Conservation (phyloP, 176 grass and related monocot species). For the Dactylis glomerata region DNA sequence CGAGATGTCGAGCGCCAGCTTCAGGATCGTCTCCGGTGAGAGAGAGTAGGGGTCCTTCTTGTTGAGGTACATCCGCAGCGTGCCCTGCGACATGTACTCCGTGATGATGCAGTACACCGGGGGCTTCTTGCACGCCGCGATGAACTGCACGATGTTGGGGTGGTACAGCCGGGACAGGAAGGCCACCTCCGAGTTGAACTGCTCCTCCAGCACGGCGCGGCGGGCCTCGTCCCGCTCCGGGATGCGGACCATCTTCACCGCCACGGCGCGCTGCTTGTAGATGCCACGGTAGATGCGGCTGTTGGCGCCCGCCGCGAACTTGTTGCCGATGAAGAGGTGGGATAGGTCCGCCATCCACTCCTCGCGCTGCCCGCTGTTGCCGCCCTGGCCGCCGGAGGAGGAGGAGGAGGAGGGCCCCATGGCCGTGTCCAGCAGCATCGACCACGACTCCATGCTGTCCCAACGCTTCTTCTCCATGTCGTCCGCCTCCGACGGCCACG, state of each 20-base stretch:
- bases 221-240: slow-evolving; percentile 89
- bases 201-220: slow-evolving; percentile 59
- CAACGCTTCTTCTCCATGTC: slow-evolving; percentile 98
- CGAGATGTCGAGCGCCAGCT: slow-evolving; percentile 89
- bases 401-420: background rate
- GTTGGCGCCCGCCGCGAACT: slow-evolving; percentile 92
- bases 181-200: slow-evolving; percentile 96
- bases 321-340: slow-evolving; percentile 95
- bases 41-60: slow-evolving; percentile 97
- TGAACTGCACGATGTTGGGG: slow-evolving; percentile 93
- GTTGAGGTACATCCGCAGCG: slow-evolving; percentile 96
- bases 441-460: slow-evolving; percentile 99
- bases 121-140: slow-evolving; percentile 91
- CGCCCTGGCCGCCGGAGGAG: slow-evolving; percentile 22
- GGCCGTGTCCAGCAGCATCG: slow-evolving; percentile 76
- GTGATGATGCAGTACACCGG: slow-evolving; percentile 99
- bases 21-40: slow-evolving; percentile 78
- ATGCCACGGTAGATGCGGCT: slow-evolving; percentile 97
- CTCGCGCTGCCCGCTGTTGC: slow-evolving; percentile 44
- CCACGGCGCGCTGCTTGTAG: slow-evolving; percentile 91
- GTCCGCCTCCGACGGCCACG: slow-evolving; percentile 53
- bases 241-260: slow-evolving; percentile 93
- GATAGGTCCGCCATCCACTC: slow-evolving; percentile 99
- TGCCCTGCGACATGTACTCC: slow-evolving; percentile 99
- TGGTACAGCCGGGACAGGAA: slow-evolving; percentile 91